A percentile compares a stretch with the other conserved stretches of the same genome.
Evolutionary conservation across 2,329 filamentous ascomycete genomes (phyloP).

Genomic region (Alternaria sp.): DNA sequence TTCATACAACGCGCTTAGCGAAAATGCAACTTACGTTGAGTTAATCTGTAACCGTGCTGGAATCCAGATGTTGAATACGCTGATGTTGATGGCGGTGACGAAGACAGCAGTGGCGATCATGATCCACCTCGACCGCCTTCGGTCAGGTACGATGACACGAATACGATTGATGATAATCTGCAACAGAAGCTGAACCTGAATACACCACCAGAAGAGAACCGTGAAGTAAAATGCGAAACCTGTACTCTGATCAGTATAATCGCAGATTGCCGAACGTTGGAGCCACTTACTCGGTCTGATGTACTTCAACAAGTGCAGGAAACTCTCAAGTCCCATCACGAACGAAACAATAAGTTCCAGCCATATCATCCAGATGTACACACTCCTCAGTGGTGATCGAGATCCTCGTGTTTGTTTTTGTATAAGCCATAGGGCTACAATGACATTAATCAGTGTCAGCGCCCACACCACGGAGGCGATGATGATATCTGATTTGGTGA

Average conservation of each 20-base stretch:
- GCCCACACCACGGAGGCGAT: slow-evolving; percentile 43
- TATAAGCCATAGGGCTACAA: slow-evolving; percentile 46
- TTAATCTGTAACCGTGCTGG: slow-evolving; percentile 49
- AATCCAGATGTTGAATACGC: slow-evolving; percentile 53
- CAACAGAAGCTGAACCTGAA: slow-evolving; percentile 50
- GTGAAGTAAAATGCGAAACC: slow-evolving; percentile 48
- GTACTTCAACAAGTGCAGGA: slow-evolving; percentile 43
- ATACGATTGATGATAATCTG: slow-evolving; percentile 55
- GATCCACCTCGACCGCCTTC: slow-evolving; percentile 40
- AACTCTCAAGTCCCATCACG: slow-evolving; percentile 54
- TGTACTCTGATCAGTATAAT: slow-evolving; percentile 15
- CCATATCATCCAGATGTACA: slow-evolving; percentile 61
- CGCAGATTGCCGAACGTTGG: no score
- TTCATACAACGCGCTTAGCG: background rate
- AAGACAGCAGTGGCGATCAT: slow-evolving; percentile 49
- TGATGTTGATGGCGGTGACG: slow-evolving; percentile 51
- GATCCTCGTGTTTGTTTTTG: slow-evolving; percentile 38
- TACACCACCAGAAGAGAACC: slow-evolving; percentile 50
- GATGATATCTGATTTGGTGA: slow-evolving; percentile 42
- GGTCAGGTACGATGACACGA: slow-evolving; percentile 47
- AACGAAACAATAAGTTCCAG: slow-evolving; percentile 55
- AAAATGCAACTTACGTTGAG: slow-evolving; percentile 22
- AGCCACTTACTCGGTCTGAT: slow-evolving; percentile 45
- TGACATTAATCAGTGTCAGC: slow-evolving; percentile 37
- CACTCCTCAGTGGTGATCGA: slow-evolving; percentile 44